A percentile compares a stretch with the other conserved stretches of the same genome.
phyloP scores from a whole-genome alignment of 306 rosid species.

The Cyamopsis tetragonoloba region DNA sequence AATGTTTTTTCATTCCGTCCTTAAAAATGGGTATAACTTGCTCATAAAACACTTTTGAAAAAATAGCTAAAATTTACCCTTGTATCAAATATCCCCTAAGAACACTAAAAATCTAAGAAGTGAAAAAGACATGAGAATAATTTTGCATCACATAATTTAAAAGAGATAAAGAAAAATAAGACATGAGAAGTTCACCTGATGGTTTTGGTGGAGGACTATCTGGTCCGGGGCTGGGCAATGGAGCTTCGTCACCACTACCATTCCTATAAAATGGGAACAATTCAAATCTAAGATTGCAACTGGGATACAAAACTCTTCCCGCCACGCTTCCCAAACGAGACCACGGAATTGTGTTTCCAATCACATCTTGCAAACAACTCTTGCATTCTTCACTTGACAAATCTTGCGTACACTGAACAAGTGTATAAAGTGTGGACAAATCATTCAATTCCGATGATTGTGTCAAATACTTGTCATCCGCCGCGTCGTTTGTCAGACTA shows the following conservation, averaged over 20 bases:
- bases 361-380: not conserved
- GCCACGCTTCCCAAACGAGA: not conserved
- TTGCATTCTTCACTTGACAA: not conserved
- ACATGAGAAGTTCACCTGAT: too few relatives aligned
- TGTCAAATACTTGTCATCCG: not conserved
- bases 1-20: too few relatives aligned
- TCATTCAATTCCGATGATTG: not conserved
- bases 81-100: too few relatives aligned
- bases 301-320: slow-evolving; percentile 2
- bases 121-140: too few relatives aligned
- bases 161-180: too few relatives aligned
- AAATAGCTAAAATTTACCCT: too few relatives aligned
- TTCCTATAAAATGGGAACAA: not conserved
- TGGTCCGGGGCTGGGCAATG: not conserved
- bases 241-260: not conserved
- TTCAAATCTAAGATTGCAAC: not conserved
- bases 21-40: too few relatives aligned
- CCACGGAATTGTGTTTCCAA: not conserved
- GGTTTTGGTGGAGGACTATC: not conserved
- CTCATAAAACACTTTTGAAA: too few relatives aligned
- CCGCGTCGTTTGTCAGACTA: not conserved
- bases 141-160: too few relatives aligned
- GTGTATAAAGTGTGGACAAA: not conserved
- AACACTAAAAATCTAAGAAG: too few relatives aligned
- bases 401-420: not conserved